Percentiles rank a stretch among this genome's conserved stretches.
These are phyloP conservation scores for Gossypium stocksii DNA, from an alignment of 345 rosid species.

Conservation along the genomic window DNA sequence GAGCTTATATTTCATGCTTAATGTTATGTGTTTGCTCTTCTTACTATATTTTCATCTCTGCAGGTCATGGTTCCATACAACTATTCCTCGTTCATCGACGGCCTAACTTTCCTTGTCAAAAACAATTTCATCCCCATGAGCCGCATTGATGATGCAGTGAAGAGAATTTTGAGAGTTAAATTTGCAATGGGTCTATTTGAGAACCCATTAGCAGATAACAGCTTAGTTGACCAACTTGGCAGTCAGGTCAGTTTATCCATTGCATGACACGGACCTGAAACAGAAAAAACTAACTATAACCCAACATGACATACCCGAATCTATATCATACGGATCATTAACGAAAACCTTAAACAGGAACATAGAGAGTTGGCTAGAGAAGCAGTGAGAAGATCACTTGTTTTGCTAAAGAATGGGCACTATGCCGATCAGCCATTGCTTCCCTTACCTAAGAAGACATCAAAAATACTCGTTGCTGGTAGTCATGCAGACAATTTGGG, in stretches of 20 bases:
- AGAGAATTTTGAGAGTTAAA: conserved; percentile 63
- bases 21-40: conserved; percentile 3
- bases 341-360: conserved; percentile 27
- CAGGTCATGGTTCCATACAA: conserved; percentile 50
- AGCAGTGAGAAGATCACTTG: conserved; percentile 76
- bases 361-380: conserved; percentile 72
- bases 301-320: background rate
- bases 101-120: conserved; percentile 43
- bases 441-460: conserved; percentile 52
- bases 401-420: conserved; percentile 62
- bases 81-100: conserved; percentile 43
- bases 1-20: background rate
- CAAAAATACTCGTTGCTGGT: conserved; percentile 61
- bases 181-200: conserved; percentile 54
- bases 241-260: conserved; percentile 31
- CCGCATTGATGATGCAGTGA: conserved; percentile 69
- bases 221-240: conserved; percentile 43
- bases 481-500: conserved; percentile 68
- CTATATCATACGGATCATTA: background rate
- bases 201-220: conserved; percentile 44
- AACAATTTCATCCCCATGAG: conserved; percentile 48
- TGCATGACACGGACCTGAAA: too few species aligned
- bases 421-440: conserved; percentile 34
- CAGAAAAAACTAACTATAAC: background rate
- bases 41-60: background rate